Conservation (phyloP, 768 basidiomycete genomes). For the Lentinula sp. region DNA sequence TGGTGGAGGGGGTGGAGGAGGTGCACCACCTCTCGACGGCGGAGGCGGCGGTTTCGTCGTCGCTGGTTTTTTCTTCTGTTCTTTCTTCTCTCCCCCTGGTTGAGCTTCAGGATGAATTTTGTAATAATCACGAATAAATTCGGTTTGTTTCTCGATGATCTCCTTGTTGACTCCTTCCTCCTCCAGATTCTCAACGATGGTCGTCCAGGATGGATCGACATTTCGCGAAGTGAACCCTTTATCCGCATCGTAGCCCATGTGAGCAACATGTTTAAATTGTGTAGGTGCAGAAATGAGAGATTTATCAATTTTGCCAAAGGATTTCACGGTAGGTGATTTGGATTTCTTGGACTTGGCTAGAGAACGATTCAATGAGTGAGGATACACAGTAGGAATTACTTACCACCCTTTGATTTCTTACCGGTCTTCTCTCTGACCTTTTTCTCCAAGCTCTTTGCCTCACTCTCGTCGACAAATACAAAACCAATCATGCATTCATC, state of each 20-base stretch:
- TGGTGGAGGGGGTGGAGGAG: conserved; percentile 17
- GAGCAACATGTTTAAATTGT: conserved; percentile 79
- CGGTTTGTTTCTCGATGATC: conserved; percentile 71
- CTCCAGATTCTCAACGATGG: conserved; percentile 62
- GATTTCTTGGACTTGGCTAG: conserved; percentile 35
- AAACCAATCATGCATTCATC: conserved; percentile 91
- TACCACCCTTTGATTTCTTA: conserved; percentile 41
- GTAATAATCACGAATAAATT: conserved; percentile 85
- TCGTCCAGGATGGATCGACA: conserved; percentile 87
- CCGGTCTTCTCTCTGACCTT: conserved; percentile 70
- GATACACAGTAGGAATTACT: background rate
- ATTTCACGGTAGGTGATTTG: conserved; percentile 36
- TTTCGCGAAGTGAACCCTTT: conserved; percentile 81
- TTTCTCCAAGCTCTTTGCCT: conserved; percentile 82
- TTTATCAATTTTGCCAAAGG: conserved; percentile 84
- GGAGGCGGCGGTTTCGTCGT: conserved; percentile 30
- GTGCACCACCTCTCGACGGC: conserved; percentile 9
- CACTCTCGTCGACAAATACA: conserved; percentile 82
- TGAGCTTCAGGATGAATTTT: conserved; percentile 30
- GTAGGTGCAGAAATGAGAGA: conserved; percentile 85
- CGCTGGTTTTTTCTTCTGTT: background rate
- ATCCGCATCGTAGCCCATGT: conserved; percentile 91
- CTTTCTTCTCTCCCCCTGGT: conserved; percentile 32
- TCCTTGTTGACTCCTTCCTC: conserved; percentile 59
- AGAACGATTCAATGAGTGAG: conserved; percentile 5